These are phyloP conservation scores for Geranium brycei DNA, from an alignment of 345 rosid species.

Conservation along the genomic window DNA sequence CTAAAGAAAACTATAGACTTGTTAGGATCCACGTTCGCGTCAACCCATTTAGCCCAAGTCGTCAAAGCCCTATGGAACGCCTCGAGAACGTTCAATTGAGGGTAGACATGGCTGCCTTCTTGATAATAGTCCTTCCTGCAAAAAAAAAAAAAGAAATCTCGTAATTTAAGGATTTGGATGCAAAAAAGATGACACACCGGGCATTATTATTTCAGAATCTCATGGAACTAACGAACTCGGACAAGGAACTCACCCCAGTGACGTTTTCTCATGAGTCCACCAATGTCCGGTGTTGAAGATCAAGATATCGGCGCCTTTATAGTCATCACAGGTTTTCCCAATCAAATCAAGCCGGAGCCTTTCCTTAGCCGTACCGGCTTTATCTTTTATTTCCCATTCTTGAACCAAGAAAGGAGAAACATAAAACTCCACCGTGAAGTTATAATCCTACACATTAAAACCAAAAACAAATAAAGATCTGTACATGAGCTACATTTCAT, in stretches of 20 bases:
- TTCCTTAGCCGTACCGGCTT: conserved; percentile 53
- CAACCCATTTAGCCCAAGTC: conserved; percentile 94
- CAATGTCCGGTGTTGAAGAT: conserved; percentile 95
- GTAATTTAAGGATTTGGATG: neutral
- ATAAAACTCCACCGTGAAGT: conserved; percentile 66
- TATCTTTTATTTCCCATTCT: conserved; percentile 65
- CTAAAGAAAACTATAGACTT: conserved; percentile 72
- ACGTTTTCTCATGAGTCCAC: conserved; percentile 99
- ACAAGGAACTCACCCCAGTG: conserved; percentile 47
- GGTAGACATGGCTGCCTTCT: conserved; percentile 71
- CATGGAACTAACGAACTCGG: neutral
- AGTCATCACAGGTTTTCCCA: conserved; percentile 54
- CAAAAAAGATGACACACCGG: neutral
- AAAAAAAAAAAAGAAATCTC: neutral
- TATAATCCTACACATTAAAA: conserved; percentile 41
- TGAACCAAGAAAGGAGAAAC: conserved; percentile 89
- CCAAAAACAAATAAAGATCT: conserved; percentile 7
- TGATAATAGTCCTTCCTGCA: conserved; percentile 88
- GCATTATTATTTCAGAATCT: no score
- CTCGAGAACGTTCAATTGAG: conserved; percentile 68
- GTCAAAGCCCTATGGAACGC: conserved; percentile 83
- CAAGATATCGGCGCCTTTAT: conserved; percentile 61
- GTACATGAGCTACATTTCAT: neutral
- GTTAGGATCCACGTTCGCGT: conserved; percentile 49
- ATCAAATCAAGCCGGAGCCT: conserved; percentile 84